Percentiles rank a stretch among this genome's conserved stretches.
phyloP scores from a whole-genome alignment of 805 yeast genomes.

The Pichia manshurica region DNA sequence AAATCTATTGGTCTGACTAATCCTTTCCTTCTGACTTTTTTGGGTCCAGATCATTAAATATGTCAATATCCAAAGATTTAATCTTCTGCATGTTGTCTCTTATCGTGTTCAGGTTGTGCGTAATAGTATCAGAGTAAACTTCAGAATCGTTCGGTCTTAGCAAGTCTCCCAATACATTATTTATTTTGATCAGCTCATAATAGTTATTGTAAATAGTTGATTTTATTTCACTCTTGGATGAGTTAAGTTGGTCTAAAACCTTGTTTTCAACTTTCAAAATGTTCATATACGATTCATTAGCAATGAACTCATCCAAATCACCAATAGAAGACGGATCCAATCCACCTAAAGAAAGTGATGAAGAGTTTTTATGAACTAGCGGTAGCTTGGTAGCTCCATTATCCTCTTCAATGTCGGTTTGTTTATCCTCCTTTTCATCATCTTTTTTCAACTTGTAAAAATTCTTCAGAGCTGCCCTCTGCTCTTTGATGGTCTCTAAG shows the following conservation, averaged over 20 bases:
- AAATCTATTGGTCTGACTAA: too few species aligned
- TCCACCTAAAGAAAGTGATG: background rate
- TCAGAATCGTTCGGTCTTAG: constrained; percentile 22
- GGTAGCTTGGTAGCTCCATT: background rate
- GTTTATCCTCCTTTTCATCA: constrained; percentile 5
- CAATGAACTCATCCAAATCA: constrained; percentile 31
- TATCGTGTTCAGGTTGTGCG: constrained; percentile 23
- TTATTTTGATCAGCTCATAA: constrained; percentile 64
- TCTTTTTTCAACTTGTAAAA: constrained; percentile 35
- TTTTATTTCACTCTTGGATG: constrained; percentile 57
- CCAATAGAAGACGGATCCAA: constrained; percentile 13
- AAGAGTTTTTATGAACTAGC: constrained; percentile 2
- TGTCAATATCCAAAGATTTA: constrained; percentile 10
- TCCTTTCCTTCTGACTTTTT: too few species aligned
- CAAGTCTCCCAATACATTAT: constrained; percentile 43
- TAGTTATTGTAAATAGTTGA: constrained; percentile 71
- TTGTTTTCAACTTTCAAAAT: constrained; percentile 34
- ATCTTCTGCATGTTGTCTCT: constrained; percentile 15
- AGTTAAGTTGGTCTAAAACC: constrained; percentile 41
- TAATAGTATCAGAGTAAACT: constrained; percentile 17
- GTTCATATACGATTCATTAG: constrained; percentile 26
- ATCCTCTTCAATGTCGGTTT: background rate
- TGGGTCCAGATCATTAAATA: constrained; percentile 8
- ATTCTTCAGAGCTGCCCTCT: constrained; percentile 38
- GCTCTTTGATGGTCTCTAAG: constrained; percentile 13